phyloP scores from a whole-genome alignment of 73 alveolate species.

The Paraurostyla sp. region DNA sequence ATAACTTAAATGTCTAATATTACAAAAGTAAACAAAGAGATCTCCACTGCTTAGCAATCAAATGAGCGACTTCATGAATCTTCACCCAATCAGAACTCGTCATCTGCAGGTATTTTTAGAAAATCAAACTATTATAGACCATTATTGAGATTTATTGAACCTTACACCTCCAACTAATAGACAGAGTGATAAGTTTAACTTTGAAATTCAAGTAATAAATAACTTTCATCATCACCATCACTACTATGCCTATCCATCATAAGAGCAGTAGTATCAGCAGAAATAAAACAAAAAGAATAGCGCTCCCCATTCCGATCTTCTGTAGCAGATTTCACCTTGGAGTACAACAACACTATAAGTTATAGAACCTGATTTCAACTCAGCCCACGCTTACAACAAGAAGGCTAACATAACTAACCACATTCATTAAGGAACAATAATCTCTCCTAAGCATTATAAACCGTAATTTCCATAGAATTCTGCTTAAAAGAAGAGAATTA shows the following conservation, averaged over 20 bases:
- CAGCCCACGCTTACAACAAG: constrained; percentile 17
- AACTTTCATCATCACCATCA: constrained; percentile 36
- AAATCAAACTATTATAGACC: not conserved
- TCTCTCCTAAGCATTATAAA: not conserved
- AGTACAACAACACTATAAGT: constrained; percentile 16
- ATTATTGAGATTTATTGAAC: not conserved
- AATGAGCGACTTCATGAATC: not conserved
- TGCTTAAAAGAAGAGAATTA: not conserved
- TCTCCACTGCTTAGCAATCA: not conserved
- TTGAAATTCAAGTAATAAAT: not conserved
- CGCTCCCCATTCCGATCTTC: not conserved
- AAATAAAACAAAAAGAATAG: not conserved
- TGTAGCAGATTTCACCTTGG: constrained; percentile 19
- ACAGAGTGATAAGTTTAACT: not conserved
- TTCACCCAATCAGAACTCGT: too few species aligned
- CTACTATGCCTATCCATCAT: not conserved
- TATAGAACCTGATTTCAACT: not conserved
- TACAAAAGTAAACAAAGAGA: not conserved
- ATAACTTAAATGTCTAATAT: not conserved
- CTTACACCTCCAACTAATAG: not conserved
- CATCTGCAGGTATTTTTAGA: not conserved
- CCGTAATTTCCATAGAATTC: not conserved
- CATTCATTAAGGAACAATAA: not conserved
- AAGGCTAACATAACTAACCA: not conserved
- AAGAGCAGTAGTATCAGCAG: not conserved